Percentiles rank a stretch among this genome's conserved stretches.
These are phyloP conservation scores for Triangularia setosa DNA, from an alignment of 2,329 filamentous ascomycete species.

Conservation along the genomic window DNA sequence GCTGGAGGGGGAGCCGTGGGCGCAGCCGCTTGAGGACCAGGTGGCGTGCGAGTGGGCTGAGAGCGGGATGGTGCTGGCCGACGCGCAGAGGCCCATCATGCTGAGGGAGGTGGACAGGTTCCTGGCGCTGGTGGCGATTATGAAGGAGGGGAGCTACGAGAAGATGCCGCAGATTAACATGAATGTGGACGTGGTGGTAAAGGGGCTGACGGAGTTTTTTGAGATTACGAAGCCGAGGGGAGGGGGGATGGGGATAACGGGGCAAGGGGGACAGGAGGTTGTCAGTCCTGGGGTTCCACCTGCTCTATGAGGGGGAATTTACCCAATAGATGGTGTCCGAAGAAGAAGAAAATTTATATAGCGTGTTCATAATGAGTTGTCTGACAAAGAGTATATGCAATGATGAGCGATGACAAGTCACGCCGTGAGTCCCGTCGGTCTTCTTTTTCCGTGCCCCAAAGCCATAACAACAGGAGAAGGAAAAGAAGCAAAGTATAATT, in stretches of 20 bases:
- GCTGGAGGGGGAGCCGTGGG: constrained; percentile 59
- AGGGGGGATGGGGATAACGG: not conserved
- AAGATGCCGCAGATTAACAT: constrained; percentile 83
- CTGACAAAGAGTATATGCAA: not conserved
- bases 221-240: constrained; percentile 59
- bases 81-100: constrained; percentile 61
- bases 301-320: not conserved
- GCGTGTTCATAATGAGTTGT: not conserved
- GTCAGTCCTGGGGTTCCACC: not conserved
- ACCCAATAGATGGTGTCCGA: not conserved
- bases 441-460: not conserved
- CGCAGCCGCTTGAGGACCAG: constrained; percentile 60
- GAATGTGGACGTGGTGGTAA: constrained; percentile 79
- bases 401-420: not conserved
- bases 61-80: constrained; percentile 64
- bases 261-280: not conserved
- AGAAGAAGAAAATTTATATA: not conserved
- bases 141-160: constrained; percentile 80
- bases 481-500: no score
- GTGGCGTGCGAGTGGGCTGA: constrained; percentile 63
- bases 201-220: constrained; percentile 76
- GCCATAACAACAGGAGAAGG: not conserved
- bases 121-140: constrained; percentile 77
- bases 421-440: no score
- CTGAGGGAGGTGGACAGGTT: constrained; percentile 69